These are phyloP conservation scores for Penicillium sp. DNA, from an alignment of 2,329 filamentous ascomycete genomes.

Conservation along the genomic window DNA sequence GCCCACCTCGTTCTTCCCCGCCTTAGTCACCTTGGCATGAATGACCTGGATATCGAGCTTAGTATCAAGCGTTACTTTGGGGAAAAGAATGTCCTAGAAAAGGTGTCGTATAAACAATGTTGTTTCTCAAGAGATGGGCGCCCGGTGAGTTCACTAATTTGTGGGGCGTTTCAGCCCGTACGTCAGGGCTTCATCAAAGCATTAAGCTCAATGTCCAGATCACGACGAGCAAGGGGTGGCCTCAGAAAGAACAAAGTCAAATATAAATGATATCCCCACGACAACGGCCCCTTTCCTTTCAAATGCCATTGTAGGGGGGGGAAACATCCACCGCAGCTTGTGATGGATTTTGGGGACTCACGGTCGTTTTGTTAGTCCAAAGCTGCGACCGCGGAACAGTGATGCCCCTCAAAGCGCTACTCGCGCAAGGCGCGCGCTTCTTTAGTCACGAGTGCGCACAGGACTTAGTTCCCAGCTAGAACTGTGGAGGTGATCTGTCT, in stretches of 20 bases:
- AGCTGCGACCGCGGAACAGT: neutral
- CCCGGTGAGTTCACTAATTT: neutral
- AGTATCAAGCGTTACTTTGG: neutral
- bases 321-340: neutral
- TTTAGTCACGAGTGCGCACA: neutral
- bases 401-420: neutral
- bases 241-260: constrained; percentile 1
- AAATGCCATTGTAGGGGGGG: neutral
- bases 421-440: constrained; percentile 7
- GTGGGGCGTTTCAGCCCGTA: constrained; percentile 11
- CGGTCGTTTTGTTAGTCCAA: neutral
- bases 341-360: neutral
- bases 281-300: neutral
- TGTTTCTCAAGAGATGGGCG: neutral
- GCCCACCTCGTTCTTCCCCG: constrained; percentile 12
- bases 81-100: neutral
- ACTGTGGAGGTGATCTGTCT: neutral
- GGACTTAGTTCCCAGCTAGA: neutral
- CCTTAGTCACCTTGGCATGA: constrained; percentile 3
- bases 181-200: constrained; percentile 17
- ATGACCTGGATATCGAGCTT: neutral
- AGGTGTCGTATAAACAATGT: constrained; percentile 5
- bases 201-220: constrained; percentile 16
- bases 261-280: constrained; percentile 1
- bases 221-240: constrained; percentile 16